Evolutionary conservation across 306 rosid species (phyloP).

Genomic region (Begonia fuchsioides): DNA sequence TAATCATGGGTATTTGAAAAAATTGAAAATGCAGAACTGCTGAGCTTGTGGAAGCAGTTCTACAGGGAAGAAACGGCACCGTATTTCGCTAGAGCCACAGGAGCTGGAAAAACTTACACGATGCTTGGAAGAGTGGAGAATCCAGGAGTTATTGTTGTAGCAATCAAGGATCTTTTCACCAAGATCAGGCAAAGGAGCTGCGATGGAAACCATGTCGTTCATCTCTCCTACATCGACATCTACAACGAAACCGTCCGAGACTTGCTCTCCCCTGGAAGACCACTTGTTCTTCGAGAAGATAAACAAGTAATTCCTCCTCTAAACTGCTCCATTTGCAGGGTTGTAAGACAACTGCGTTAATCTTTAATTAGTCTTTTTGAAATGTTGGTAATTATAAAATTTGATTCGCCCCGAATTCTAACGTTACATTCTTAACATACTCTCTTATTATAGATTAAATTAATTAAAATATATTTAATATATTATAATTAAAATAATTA

Average conservation of each 20-base stretch:
- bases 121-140: slow-evolving; percentile 87
- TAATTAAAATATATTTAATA: too few species aligned
- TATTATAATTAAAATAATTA: too few species aligned
- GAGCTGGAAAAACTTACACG: slow-evolving; percentile 95
- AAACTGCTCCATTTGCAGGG: neutral
- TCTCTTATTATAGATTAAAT: too few species aligned
- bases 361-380: too few species aligned
- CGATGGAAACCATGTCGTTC: slow-evolving; percentile 82
- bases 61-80: slow-evolving; percentile 93
- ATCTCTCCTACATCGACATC: slow-evolving; percentile 88
- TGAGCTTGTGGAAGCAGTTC: slow-evolving; percentile 85
- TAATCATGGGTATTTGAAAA: too few species aligned
- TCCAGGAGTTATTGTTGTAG: slow-evolving; percentile 98
- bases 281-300: slow-evolving; percentile 89
- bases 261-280: slow-evolving; percentile 90
- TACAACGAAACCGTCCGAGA: slow-evolving; percentile 90
- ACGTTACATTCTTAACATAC: too few species aligned
- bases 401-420: too few species aligned
- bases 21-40: slow-evolving; percentile 44
- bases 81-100: slow-evolving; percentile 96
- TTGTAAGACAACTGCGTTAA: too few species aligned
- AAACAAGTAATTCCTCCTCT: slow-evolving; percentile 45
- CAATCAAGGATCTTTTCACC: slow-evolving; percentile 76
- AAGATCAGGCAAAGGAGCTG: slow-evolving; percentile 80
- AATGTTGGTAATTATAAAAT: too few species aligned